Percentiles rank a stretch among this genome's conserved stretches.
Evolutionary conservation across 2,329 filamentous ascomycete genomes (phyloP).

Genomic region (Aspergillus sergii): DNA sequence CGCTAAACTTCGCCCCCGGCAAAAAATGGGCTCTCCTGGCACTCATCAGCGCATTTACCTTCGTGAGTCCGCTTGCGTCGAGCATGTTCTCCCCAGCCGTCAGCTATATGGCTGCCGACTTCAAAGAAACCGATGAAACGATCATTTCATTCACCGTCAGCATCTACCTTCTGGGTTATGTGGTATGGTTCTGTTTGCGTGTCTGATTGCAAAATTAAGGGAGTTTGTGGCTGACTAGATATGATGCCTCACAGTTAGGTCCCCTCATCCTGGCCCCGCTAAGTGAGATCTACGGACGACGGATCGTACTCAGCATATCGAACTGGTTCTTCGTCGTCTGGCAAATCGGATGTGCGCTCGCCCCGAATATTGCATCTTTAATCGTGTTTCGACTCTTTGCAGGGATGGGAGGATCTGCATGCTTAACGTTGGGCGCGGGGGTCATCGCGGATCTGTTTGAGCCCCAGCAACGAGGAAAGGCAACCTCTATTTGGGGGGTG

Average conservation of each 20-base stretch:
- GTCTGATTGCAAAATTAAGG: not conserved
- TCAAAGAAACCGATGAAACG: conserved; percentile 25
- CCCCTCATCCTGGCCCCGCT: conserved; percentile 67
- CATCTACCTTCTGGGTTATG: conserved; percentile 35
- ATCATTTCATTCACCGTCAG: conserved; percentile 34
- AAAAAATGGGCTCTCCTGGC: conserved; percentile 31
- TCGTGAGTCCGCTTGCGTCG: conserved; percentile 36
- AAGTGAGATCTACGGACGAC: conserved; percentile 64
- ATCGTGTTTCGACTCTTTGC: conserved; percentile 67
- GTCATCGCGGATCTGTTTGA: conserved; percentile 51
- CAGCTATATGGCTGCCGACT: conserved; percentile 24
- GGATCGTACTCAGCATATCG: conserved; percentile 61
- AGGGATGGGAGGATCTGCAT: conserved; percentile 43
- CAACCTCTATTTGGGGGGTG: conserved; percentile 47
- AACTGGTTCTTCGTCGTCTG: conserved; percentile 62
- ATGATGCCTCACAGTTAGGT: conserved; percentile 47
- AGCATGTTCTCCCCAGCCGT: conserved; percentile 37
- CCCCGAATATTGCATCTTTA: conserved; percentile 59
- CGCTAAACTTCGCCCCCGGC: conserved; percentile 53
- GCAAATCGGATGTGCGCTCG: conserved; percentile 60
- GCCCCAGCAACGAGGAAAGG: conserved; percentile 45
- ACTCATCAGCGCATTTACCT: conserved; percentile 32
- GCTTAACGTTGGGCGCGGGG: conserved; percentile 48
- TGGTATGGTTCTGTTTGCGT: conserved; percentile 20
- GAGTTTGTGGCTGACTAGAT: not conserved